Percentiles rank a stretch among this genome's conserved stretches.
Conservation (phyloP, 371 early-diverging fungal species). For the Mucor indicus region DNA sequence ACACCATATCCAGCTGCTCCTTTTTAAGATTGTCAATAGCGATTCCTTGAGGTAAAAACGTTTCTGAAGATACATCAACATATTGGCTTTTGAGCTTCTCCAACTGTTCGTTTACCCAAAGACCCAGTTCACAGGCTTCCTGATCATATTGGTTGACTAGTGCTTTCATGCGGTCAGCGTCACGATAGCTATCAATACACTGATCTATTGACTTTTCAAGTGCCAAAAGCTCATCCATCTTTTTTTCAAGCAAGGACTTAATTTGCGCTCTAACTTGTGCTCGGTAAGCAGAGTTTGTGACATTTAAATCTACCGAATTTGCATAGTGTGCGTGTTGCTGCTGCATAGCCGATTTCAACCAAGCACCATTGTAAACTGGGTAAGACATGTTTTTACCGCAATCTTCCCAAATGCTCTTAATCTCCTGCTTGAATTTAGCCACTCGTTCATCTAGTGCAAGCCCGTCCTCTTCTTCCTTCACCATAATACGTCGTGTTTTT, state of each 20-base stretch:
- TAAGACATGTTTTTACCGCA: slow-evolving; percentile 30
- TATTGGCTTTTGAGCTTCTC: slow-evolving; percentile 22
- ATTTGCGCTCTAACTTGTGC: slow-evolving; percentile 24
- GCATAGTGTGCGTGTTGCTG: neutral
- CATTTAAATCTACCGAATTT: neutral
- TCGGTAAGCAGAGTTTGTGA: slow-evolving; percentile 12
- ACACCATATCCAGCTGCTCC: slow-evolving; percentile 11
- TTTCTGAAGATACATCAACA: slow-evolving; percentile 40
- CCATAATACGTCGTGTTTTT: slow-evolving; percentile 33
- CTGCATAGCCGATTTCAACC: slow-evolving; percentile 4
- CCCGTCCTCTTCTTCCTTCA: slow-evolving; percentile 15
- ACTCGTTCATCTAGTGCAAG: slow-evolving; percentile 22
- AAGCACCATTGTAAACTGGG: slow-evolving; percentile 27
- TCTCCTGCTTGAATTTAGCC: slow-evolving; percentile 19
- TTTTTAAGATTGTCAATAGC: slow-evolving; percentile 19
- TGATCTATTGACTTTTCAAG: slow-evolving; percentile 25
- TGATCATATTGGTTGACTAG: slow-evolving; percentile 27
- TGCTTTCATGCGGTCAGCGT: slow-evolving; percentile 20
- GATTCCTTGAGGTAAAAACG: slow-evolving; percentile 11
- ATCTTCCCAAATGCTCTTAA: slow-evolving; percentile 29
- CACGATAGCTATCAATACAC: slow-evolving; percentile 15
- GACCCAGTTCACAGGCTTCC: slow-evolving; percentile 24
- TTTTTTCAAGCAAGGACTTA: slow-evolving; percentile 26
- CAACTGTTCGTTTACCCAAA: slow-evolving; percentile 37
- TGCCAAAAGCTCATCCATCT: slow-evolving; percentile 20